These are phyloP conservation scores for Candida boleticola DNA, from an alignment of 805 yeast species.

Conservation along the genomic window DNA sequence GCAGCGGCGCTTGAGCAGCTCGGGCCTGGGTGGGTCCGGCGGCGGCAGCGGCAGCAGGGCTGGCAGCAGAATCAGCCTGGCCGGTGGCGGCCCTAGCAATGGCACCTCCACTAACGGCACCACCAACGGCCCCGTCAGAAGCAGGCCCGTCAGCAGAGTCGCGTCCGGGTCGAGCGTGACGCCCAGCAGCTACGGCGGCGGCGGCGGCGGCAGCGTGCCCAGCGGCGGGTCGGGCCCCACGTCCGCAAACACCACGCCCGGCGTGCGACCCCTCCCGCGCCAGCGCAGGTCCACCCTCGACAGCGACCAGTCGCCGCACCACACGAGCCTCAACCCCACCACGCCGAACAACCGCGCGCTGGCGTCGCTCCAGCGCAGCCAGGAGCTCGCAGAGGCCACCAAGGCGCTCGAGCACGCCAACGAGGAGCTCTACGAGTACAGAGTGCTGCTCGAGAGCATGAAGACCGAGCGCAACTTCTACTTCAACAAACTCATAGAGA, in stretches of 20 bases:
- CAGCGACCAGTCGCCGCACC: conserved; percentile 1
- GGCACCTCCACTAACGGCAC: conserved; percentile 2
- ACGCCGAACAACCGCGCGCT: conserved; percentile 1
- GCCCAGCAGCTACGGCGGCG: not conserved
- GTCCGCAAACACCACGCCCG: not conserved
- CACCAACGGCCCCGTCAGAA: conserved; percentile 9
- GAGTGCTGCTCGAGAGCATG: conserved; percentile 59
- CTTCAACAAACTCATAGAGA: conserved; percentile 82
- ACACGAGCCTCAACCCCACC: not conserved
- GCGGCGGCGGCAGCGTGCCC: too few species aligned
- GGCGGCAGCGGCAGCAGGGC: conserved; percentile 6
- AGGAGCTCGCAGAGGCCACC: conserved; percentile 48
- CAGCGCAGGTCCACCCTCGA: conserved; percentile 1
- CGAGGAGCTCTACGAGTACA: conserved; percentile 57
- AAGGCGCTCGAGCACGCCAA: conserved; percentile 37
- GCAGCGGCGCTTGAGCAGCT: conserved; percentile 17
- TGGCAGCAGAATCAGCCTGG: conserved; percentile 6
- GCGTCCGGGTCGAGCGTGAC: conserved; percentile 7
- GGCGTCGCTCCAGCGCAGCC: conserved; percentile 9
- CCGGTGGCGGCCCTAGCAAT: not conserved
- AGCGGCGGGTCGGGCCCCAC: not conserved
- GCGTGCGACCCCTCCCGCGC: conserved; percentile 2
- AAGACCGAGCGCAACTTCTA: conserved; percentile 88
- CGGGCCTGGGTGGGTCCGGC: conserved; percentile 5
- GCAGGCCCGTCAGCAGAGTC: conserved; percentile 8